phyloP scores from a whole-genome alignment of 352 stramenopile species.

The Globisporangium radiosum region DNA sequence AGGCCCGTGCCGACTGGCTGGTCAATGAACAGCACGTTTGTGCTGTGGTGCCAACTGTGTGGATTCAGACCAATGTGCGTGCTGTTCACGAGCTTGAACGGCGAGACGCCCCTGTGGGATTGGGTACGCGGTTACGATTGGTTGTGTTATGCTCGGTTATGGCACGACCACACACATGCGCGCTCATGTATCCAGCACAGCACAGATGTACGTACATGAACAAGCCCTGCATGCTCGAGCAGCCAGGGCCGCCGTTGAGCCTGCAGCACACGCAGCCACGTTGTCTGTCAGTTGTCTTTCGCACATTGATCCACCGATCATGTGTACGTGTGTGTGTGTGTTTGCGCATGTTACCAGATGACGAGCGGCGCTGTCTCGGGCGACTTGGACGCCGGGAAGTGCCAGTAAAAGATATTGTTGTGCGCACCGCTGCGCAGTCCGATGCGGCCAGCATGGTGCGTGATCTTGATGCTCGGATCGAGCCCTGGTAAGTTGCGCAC shows the following conservation, averaged over 20 bases:
- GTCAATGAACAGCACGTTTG: conserved; percentile 82
- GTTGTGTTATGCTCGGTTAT: too few relatives aligned
- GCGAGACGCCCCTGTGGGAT: conserved; percentile 43
- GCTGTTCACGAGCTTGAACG: conserved; percentile 51
- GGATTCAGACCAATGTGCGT: conserved; percentile 54
- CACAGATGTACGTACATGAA: conserved; percentile 39
- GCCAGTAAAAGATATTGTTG: conserved; percentile 80
- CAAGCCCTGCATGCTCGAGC: conserved; percentile 71
- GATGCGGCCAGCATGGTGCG: conserved; percentile 63
- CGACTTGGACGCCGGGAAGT: conserved; percentile 45
- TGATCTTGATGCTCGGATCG: conserved; percentile 36
- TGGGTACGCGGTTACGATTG: too few relatives aligned
- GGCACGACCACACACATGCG: too few relatives aligned
- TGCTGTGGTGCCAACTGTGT: conserved; percentile 66
- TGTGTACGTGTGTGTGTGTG: too few relatives aligned
- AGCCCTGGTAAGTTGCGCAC: conserved; percentile 49
- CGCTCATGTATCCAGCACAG: too few relatives aligned
- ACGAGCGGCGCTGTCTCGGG: conserved; percentile 50
- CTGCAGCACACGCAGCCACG: conserved; percentile 13
- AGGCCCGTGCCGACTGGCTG: conserved; percentile 79
- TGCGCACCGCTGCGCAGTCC: conserved; percentile 33
- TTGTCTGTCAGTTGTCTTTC: background rate
- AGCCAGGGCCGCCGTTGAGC: conserved; percentile 79
- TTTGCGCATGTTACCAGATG: conserved; percentile 37
- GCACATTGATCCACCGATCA: too few relatives aligned